phyloP scores from a whole-genome alignment of 2,329 filamentous ascomycete species.

The Fusarium paranaense region DNA sequence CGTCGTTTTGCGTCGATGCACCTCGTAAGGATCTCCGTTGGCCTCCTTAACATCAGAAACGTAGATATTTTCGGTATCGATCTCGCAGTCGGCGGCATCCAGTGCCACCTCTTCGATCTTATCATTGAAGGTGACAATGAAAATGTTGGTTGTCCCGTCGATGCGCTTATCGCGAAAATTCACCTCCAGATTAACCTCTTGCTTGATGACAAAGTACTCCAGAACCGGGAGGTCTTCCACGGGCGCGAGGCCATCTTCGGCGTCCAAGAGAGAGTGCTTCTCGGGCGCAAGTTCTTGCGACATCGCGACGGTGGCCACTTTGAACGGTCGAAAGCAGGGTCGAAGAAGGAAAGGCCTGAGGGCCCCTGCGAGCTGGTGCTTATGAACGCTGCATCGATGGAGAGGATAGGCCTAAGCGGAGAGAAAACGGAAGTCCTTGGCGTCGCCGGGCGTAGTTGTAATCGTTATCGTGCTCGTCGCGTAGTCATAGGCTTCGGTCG shows the following conservation, averaged over 20 bases:
- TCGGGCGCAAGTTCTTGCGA: constrained; percentile 31
- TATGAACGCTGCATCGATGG: constrained; percentile 41
- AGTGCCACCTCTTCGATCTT: constrained; percentile 69
- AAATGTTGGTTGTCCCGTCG: constrained; percentile 84
- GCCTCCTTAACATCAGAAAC: constrained; percentile 57
- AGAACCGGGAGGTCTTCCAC: constrained; percentile 52
- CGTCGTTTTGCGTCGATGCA: constrained; percentile 54
- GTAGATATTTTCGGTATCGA: constrained; percentile 65
- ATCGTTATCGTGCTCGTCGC: constrained; percentile 17
- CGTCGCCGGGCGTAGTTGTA: neutral
- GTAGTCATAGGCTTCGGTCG: constrained; percentile 20
- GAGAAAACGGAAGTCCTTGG: neutral
- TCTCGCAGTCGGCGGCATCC: constrained; percentile 72
- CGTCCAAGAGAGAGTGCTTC: constrained; percentile 46
- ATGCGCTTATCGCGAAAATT: constrained; percentile 83
- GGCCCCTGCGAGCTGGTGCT: constrained; percentile 41
- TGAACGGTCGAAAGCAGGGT: constrained; percentile 32
- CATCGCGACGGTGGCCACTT: constrained; percentile 33
- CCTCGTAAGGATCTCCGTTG: constrained; percentile 50
- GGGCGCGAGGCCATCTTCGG: constrained; percentile 49
- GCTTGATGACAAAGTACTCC: constrained; percentile 74
- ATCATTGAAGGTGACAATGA: constrained; percentile 73
- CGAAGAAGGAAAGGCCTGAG: constrained; percentile 37
- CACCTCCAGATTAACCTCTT: constrained; percentile 90
- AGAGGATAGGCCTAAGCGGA: neutral